phyloP scores from a whole-genome alignment of 2,329 filamentous ascomycete genomes.

The Bipolaris cookei region DNA sequence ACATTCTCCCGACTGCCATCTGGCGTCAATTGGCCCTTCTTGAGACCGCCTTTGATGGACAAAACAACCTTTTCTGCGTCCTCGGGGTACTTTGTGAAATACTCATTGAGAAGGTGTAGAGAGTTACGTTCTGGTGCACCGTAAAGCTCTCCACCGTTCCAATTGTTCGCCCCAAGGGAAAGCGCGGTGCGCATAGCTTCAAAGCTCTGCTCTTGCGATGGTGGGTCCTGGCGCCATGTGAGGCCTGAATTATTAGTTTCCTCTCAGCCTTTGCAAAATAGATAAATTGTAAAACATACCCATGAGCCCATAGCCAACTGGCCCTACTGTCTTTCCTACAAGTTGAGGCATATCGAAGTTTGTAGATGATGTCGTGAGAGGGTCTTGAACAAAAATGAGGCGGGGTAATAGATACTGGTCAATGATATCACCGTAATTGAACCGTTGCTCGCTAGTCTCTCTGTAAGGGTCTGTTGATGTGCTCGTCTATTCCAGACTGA shows the following conservation, averaged over 20 bases:
- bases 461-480: not conserved
- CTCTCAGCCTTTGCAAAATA: not conserved
- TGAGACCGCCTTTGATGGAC: slow-evolving; percentile 58
- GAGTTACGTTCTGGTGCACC: slow-evolving; percentile 55
- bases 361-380: not conserved
- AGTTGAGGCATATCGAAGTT: slow-evolving; percentile 42
- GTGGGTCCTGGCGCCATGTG: slow-evolving; percentile 54
- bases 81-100: slow-evolving; percentile 59
- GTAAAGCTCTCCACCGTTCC: slow-evolving; percentile 60
- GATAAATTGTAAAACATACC: slow-evolving; percentile 31
- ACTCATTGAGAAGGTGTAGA: slow-evolving; percentile 57
- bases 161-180: slow-evolving; percentile 53
- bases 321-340: slow-evolving; percentile 48
- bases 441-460: not conserved
- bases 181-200: slow-evolving; percentile 55
- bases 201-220: slow-evolving; percentile 48
- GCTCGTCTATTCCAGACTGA: not conserved
- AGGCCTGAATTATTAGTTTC: slow-evolving; percentile 46
- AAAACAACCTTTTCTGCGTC: slow-evolving; percentile 59
- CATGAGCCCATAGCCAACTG: slow-evolving; percentile 58
- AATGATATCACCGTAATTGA: slow-evolving; percentile 3
- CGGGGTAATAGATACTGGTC: slow-evolving; percentile 7
- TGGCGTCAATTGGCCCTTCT: slow-evolving; percentile 42
- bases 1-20: slow-evolving; percentile 53
- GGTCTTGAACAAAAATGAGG: not conserved